These are phyloP conservation scores for Antarctomyces pellizariae DNA, from an alignment of 495 filamentous ascomycete genomes.

Conservation along the genomic window DNA sequence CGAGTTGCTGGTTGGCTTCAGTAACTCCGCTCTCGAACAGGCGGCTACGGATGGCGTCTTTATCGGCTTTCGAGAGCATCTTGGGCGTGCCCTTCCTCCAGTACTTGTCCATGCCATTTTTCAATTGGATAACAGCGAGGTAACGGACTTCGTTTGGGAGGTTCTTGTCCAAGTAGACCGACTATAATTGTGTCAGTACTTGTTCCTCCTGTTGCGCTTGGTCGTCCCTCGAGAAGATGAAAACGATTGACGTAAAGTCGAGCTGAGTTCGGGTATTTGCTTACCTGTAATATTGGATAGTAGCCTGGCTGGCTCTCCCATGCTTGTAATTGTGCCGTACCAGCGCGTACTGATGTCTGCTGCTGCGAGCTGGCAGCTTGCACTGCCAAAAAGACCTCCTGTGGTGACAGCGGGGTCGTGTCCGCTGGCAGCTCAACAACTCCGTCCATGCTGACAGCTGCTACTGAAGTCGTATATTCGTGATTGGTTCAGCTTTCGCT, in stretches of 20 bases:
- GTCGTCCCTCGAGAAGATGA: slow-evolving; percentile 1
- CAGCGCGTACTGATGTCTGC: slow-evolving; percentile 52
- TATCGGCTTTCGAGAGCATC: slow-evolving; percentile 52
- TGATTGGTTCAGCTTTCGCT: too few species aligned
- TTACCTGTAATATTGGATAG: slow-evolving; percentile 58
- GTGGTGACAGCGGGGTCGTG: slow-evolving; percentile 27
- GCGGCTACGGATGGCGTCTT: slow-evolving; percentile 44
- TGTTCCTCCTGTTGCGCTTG: too few species aligned
- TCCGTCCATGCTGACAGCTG: slow-evolving; percentile 20
- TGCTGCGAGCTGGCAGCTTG: slow-evolving; percentile 48
- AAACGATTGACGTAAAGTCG: too few species aligned
- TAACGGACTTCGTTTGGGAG: slow-evolving; percentile 56
- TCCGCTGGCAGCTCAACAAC: slow-evolving; percentile 29
- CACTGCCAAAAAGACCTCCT: slow-evolving; percentile 49
- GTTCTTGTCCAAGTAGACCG: slow-evolving; percentile 53
- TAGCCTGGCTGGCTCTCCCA: slow-evolving; percentile 66
- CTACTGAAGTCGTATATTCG: neutral
- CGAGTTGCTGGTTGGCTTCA: slow-evolving; percentile 50
- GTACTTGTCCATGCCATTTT: slow-evolving; percentile 85
- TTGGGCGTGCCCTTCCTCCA: slow-evolving; percentile 59
- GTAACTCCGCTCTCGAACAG: slow-evolving; percentile 46
- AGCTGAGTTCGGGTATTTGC: slow-evolving; percentile 3
- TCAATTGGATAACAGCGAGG: slow-evolving; percentile 79
- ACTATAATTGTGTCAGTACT: slow-evolving; percentile 26
- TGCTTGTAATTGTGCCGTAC: slow-evolving; percentile 55